Evolutionary conservation across 257 asterid genomes (phyloP), one percentile per base, ranked within the genome.

Genomic region (Rubia yunnanensis): DNA sequence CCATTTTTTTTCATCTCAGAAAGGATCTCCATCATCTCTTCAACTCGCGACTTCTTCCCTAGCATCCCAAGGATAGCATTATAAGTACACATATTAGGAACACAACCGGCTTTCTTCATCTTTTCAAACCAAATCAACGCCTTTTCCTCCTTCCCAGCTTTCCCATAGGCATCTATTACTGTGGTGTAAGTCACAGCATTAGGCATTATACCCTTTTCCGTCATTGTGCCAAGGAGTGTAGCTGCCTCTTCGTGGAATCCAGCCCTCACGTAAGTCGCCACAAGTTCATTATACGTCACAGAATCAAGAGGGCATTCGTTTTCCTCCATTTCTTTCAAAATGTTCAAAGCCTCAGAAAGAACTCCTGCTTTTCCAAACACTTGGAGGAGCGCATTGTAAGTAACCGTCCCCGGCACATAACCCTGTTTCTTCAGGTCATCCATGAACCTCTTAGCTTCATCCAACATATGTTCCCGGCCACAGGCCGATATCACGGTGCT

Each of bases 181-280:
- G 99, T 92, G 32, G 99, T 92, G 63, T 92, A 92, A 46, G 99
- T 89, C 20, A 92, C 83, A 4, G 88, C 95, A 78, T 89, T 85
- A 4, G 99, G 99, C 82, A 50, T 78, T 70, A 89, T 66, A 66
- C 97, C 97, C 78, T 87, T 92, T 0, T 73, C 71, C 18, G 85
- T 77, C 99, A 92, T 89, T 14, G 96, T 87, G 28, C 63, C 84
- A 48, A 92, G 88, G 32, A 92, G 69, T 0, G 84, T 84, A 36
- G 96, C 96, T 57, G 95, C 97, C 84, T 86, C 87, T 44, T 89
- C 97, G 10, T 58, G 82, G 66, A 89, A 92, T n/a, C 99, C 99
- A 0, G 99, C 94, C 79, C 99, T 85, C 48, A 82, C 92, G 67
- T 85, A 86, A 13, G 97, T 96, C 56, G 88, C 87, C 80, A 89